phyloP scores from a whole-genome alignment of 306 rosid genomes.

The Sicyos edulis region DNA sequence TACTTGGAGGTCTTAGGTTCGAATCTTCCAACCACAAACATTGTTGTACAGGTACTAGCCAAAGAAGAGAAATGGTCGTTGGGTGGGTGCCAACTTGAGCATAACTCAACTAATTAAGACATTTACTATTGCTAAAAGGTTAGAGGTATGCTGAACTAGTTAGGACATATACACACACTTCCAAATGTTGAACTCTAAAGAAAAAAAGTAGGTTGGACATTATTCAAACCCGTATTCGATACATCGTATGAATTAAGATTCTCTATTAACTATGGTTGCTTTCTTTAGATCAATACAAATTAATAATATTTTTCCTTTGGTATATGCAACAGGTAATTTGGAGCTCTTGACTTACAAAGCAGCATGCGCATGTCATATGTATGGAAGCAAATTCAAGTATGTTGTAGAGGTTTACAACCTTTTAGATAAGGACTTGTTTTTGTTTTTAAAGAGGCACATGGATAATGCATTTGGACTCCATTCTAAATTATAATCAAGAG shows the following conservation, averaged over 20 bases:
- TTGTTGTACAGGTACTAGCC: too few species aligned
- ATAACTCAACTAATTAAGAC: background rate
- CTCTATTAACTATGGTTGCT: background rate
- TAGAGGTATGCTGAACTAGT: background rate
- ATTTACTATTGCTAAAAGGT: background rate
- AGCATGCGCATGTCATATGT: constrained; percentile 62
- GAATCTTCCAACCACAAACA: too few species aligned
- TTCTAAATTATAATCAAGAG: constrained; percentile 16
- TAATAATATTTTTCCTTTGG: background rate
- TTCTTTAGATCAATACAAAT: background rate
- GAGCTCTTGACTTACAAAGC: constrained; percentile 67
- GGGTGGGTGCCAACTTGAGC: background rate
- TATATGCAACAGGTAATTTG: constrained; percentile 54
- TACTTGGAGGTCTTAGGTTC: too few species aligned
- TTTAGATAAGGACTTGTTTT: constrained; percentile 41
- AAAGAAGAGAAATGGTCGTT: background rate
- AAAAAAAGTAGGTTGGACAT: background rate
- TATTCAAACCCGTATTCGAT: background rate
- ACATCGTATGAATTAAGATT: background rate
- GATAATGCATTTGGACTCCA: constrained; percentile 35
- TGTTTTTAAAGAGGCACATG: constrained; percentile 41
- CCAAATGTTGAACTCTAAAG: background rate
- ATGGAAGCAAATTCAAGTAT: constrained; percentile 46
- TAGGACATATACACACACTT: background rate
- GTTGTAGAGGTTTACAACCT: constrained; percentile 35